Evolutionary conservation across 2,329 filamentous ascomycete genomes (phyloP).

Genomic region (Phoma sp.): DNA sequence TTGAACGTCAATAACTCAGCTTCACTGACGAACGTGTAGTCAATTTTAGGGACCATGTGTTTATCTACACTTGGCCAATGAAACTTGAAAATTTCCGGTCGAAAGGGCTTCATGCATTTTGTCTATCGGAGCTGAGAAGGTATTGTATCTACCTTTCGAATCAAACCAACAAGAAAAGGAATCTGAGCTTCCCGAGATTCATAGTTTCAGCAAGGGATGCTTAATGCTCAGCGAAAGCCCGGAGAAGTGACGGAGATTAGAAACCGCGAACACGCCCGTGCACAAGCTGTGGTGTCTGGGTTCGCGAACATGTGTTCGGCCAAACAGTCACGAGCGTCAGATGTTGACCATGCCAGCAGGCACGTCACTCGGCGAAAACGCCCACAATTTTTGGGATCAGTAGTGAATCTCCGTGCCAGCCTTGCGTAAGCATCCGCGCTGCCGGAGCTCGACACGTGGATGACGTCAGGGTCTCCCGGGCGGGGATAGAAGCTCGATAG

Average conservation of each 20-base stretch:
- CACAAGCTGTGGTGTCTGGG: conserved; percentile 5
- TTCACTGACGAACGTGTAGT: too few species aligned
- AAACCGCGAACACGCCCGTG: not conserved
- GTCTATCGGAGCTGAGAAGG: too few species aligned
- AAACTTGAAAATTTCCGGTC: too few species aligned
- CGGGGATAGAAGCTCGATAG: conserved; percentile 16
- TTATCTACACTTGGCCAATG: too few species aligned
- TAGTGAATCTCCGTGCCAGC: not conserved
- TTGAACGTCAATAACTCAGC: too few species aligned
- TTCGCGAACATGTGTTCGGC: not conserved
- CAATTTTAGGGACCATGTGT: too few species aligned
- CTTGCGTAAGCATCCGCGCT: conserved; percentile 6
- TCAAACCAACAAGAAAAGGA: too few species aligned
- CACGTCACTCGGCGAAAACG: not conserved
- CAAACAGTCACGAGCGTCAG: not conserved
- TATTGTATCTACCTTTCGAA: too few species aligned
- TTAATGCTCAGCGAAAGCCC: not conserved
- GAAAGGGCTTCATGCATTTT: too few species aligned
- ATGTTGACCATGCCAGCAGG: not conserved
- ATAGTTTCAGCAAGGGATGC: too few species aligned
- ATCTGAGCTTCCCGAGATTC: too few species aligned
- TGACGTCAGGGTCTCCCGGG: conserved; percentile 16
- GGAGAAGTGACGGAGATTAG: not conserved
- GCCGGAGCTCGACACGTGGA: conserved; percentile 13
- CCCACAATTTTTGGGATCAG: not conserved